Base-by-base conservation (phyloP, 805 yeast genomes). In the Sugiyamaella floridensis region DNA sequence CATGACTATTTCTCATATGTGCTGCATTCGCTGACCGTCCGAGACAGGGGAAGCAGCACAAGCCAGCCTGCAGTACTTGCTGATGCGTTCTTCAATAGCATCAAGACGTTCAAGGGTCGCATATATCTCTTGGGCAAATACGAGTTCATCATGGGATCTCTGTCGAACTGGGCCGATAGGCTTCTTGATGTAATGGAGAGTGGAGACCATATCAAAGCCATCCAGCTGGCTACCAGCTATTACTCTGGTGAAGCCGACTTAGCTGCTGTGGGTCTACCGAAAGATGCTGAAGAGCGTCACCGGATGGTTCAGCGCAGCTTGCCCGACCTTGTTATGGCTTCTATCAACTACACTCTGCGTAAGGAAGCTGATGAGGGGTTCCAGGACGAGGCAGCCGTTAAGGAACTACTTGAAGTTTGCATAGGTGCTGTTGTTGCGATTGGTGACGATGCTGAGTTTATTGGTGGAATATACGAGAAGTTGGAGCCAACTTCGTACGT, bases 101-200 rank as follows among this genome's bases (percentile, higher is more conserved):
- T 76, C 40, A 66, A 60, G 51, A 63, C 71, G 0, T 71, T 69
- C 54, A 78, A 72, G 55, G 74, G 77, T 1, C 73, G 77, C 19
- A 46, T 88, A 0, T 76, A 81, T 59, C 52, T 80, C 1, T 59
- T 83, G 48, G 85, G 85, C 0, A 69, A 72, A 42, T 75, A 76
- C 50, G 82, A 79, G 52, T 61, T 81, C 43, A 69, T 69, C 5
- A 73, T 82, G 2, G 95, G 90, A 0, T 71, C 80, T 20, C 66
- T 81, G 14, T 71, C 81, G 2, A 81, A 76, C 58, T 88, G 89
- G 96, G 87, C 84, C 0, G 90, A 85, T 58, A 70, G 74, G 26
- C 65, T 86, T 1, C 64, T 78, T 53, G 71, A 67, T 6, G 62
- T 78, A 11, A 70, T 88, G 47, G 70, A 77, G 10, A 58, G 67